Percentiles rank a stretch among this genome's conserved stretches.
These are phyloP conservation scores for Fusarium oxysporum DNA, from an alignment of 2,329 filamentous ascomycete genomes.

Conservation along the genomic window DNA sequence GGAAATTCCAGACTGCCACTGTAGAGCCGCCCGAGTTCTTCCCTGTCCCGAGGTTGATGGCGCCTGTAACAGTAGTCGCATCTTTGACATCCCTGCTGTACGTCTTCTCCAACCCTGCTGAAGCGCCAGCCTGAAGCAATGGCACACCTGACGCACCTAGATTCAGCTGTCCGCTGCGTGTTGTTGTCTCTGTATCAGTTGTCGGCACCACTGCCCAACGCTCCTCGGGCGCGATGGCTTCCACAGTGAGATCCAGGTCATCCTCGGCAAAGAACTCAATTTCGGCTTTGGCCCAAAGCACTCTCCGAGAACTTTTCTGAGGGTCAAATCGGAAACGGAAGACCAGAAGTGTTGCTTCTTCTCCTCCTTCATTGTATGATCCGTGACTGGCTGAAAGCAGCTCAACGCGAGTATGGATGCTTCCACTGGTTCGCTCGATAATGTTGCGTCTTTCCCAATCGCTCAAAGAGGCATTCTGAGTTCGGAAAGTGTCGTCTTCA, in stretches of 20 bases:
- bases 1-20: background rate
- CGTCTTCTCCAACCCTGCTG: background rate
- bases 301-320: background rate
- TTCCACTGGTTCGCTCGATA: constrained; percentile 7
- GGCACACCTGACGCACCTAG: background rate
- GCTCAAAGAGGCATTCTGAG: constrained; percentile 2
- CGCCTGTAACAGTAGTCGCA: background rate
- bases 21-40: background rate
- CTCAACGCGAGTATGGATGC: constrained; percentile 16
- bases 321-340: background rate
- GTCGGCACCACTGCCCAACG: constrained; percentile 17
- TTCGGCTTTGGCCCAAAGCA: background rate
- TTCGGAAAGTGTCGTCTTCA: constrained; percentile 2
- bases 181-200: constrained; percentile 1
- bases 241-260: too few relatives aligned
- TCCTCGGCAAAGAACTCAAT: background rate
- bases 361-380: constrained; percentile 8
- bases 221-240: constrained; percentile 11
- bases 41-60: background rate
- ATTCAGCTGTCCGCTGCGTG: background rate
- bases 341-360: constrained; percentile 11
- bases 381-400: constrained; percentile 11
- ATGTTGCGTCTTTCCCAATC: constrained; percentile 25
- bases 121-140: background rate
- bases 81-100: background rate